Percentiles rank a stretch among this genome's conserved stretches.
Conservation (phyloP, 2,329 filamentous ascomycete genomes). For the Colletotrichum scovillei region DNA sequence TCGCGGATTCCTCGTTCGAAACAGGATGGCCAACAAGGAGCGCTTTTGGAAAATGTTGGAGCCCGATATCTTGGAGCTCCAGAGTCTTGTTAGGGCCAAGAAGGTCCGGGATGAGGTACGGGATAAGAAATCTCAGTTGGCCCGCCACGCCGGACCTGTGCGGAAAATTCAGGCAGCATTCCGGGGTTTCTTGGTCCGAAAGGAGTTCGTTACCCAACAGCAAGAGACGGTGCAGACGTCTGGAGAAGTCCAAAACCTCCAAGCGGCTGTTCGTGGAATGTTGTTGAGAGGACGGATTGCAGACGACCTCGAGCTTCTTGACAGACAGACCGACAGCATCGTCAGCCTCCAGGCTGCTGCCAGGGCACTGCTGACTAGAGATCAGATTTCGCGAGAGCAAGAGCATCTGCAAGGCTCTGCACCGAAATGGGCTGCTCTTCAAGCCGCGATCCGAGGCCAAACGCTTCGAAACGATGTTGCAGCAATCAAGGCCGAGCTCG, state of each 20-base stretch:
- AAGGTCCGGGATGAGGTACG: constrained; percentile 71
- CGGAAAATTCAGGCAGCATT: constrained; percentile 73
- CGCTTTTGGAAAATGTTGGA: constrained; percentile 77
- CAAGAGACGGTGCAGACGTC: constrained; percentile 64
- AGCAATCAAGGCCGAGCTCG: constrained; percentile 60
- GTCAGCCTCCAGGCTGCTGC: constrained; percentile 73
- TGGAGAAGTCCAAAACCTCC: constrained; percentile 67
- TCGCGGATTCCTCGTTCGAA: constrained; percentile 80
- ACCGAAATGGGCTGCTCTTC: constrained; percentile 62
- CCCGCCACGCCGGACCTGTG: constrained; percentile 71
- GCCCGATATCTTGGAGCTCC: constrained; percentile 79
- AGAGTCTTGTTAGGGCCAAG: constrained; percentile 81
- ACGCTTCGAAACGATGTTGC: constrained; percentile 57
- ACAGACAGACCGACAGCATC: constrained; percentile 61
- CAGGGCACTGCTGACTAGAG: constrained; percentile 70
- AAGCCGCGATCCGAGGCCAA: constrained; percentile 60
- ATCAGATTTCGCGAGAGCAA: constrained; percentile 61
- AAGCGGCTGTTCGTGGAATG: constrained; percentile 76
- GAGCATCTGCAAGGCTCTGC: constrained; percentile 62
- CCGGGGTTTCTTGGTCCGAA: constrained; percentile 74
- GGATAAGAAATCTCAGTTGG: constrained; percentile 68
- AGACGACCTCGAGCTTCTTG: constrained; percentile 63
- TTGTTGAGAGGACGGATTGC: constrained; percentile 68
- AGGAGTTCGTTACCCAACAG: constrained; percentile 65
- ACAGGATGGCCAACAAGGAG: constrained; percentile 70